phyloP scores from a whole-genome alignment of 495 filamentous ascomycete species.

The Articulospora tetracladia region DNA sequence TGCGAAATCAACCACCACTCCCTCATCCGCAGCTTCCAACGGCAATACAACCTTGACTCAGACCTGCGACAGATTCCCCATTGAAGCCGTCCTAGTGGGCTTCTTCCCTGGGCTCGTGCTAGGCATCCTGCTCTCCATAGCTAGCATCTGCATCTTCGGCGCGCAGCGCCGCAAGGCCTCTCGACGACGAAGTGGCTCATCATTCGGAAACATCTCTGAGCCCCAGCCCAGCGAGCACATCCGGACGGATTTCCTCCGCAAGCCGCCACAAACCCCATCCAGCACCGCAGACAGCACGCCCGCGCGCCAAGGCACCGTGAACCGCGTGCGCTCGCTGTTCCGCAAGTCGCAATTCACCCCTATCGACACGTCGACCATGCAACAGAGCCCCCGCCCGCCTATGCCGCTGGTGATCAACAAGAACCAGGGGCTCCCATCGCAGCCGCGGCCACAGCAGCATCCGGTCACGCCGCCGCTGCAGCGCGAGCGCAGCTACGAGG shows the following conservation, averaged over 20 bases:
- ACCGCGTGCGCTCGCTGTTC: constrained; percentile 20
- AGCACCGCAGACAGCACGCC: constrained; percentile 5
- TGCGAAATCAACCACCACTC: constrained; percentile 27
- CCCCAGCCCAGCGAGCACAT: constrained; percentile 14
- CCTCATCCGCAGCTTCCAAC: constrained; percentile 11
- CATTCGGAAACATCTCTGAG: constrained; percentile 29
- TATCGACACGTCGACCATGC: neutral
- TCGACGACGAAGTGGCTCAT: constrained; percentile 16
- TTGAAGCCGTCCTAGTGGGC: constrained; percentile 51
- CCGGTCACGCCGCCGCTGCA: constrained; percentile 30
- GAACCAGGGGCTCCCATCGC: too few relatives aligned
- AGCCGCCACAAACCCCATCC: constrained; percentile 13
- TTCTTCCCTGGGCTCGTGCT: constrained; percentile 60
- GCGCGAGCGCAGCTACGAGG: constrained; percentile 55
- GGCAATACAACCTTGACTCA: constrained; percentile 16
- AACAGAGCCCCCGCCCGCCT: neutral
- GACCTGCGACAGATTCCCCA: constrained; percentile 42
- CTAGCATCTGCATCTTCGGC: constrained; percentile 22
- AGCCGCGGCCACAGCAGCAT: neutral
- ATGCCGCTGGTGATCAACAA: constrained; percentile 10
- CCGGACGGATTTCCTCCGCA: constrained; percentile 26
- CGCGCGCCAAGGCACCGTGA: neutral
- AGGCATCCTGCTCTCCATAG: constrained; percentile 25
- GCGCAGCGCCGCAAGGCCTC: neutral
- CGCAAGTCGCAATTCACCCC: constrained; percentile 9